Evolutionary conservation across 2,329 filamentous ascomycete species (phyloP), one percentile per base, ranked within the genome.

Genomic region (Diaporthe nobilis): DNA sequence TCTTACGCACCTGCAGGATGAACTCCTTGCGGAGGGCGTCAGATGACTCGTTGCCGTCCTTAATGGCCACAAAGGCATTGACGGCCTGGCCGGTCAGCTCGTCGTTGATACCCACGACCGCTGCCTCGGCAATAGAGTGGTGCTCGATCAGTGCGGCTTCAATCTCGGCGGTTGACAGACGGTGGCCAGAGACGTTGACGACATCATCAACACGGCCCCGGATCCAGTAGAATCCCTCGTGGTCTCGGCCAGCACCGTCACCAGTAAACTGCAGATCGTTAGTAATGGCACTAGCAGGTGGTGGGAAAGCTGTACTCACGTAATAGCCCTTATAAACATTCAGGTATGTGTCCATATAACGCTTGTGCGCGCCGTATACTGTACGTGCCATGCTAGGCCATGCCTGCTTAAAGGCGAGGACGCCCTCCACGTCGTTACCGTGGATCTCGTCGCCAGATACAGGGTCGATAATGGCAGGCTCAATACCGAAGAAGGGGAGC

Each of bases 141-240:
- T 98, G 96, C 88, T 98, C 96, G 79, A 99, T 93, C 67, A 99
- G 92, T 25, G 97, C 97, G 39, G 97, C 97, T 87, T 99, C 97
- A 79, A 99, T 99, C 86, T 99, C 97, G 49, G 97, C 96, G 13
- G 97, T 99, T 22, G 96, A 98, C 78, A 99, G 90, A 84, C 97
- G 94, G 86, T 99, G 97, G 39, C 97, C 97, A 80, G 94, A 97
- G 77, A 99, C 97, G 85, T 99, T 99, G 85, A 99, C 96, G 58
- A 99, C 97, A 82, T 99, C 97, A 83, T 99, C 97, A 72, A 99
- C 97, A 85, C 97, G 95, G 79, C 97, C 97, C 78, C 97, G 95
- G 84, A 99, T 99, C 97, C 97, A 99, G 92, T 98, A 99, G 89
- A 98, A 99, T 75, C 97, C 97, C 82, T 99, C 97, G 86, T 98